These are phyloP conservation scores for Wakefieldia striispora DNA, from an alignment of 768 basidiomycete species.

Conservation along the genomic window DNA sequence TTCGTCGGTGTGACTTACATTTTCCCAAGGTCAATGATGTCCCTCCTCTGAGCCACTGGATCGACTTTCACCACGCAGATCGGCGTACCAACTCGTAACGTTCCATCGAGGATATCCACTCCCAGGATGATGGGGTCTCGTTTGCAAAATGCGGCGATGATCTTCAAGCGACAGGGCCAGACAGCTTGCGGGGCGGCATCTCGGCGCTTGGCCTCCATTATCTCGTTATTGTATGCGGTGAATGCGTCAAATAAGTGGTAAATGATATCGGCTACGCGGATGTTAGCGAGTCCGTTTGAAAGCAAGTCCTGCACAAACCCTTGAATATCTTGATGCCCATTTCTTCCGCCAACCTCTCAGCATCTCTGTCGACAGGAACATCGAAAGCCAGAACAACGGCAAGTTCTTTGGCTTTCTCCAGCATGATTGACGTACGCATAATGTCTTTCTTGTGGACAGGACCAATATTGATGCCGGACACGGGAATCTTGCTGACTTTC, in stretches of 20 bases:
- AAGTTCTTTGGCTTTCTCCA: constrained; percentile 93
- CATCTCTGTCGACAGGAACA: constrained; percentile 90
- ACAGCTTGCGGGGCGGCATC: constrained; percentile 95
- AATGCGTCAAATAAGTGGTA: constrained; percentile 98
- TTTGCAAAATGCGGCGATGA: constrained; percentile 91
- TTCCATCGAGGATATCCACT: constrained; percentile 93
- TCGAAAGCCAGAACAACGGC: constrained; percentile 97
- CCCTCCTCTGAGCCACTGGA: constrained; percentile 82
- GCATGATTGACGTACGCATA: constrained; percentile 89
- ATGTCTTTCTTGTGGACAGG: constrained; percentile 95
- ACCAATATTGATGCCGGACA: constrained; percentile 96
- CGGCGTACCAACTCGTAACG: constrained; percentile 88
- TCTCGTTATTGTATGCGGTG: constrained; percentile 89
- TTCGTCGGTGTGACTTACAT: constrained; percentile 56
- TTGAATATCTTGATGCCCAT: constrained; percentile 93
- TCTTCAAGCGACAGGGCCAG: constrained; percentile 94
- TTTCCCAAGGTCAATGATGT: constrained; percentile 89
- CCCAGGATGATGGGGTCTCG: constrained; percentile 97
- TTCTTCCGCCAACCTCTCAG: constrained; percentile 87
- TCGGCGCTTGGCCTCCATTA: constrained; percentile 85
- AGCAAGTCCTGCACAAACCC: constrained; percentile 48
- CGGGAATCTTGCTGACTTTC: constrained; percentile 92
- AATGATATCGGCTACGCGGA: constrained; percentile 84
- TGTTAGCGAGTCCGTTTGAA: background rate
- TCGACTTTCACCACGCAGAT: constrained; percentile 94